Evolutionary conservation across 2,329 filamentous ascomycete species (phyloP).

Genomic region (Fonsecaea nubica): DNA sequence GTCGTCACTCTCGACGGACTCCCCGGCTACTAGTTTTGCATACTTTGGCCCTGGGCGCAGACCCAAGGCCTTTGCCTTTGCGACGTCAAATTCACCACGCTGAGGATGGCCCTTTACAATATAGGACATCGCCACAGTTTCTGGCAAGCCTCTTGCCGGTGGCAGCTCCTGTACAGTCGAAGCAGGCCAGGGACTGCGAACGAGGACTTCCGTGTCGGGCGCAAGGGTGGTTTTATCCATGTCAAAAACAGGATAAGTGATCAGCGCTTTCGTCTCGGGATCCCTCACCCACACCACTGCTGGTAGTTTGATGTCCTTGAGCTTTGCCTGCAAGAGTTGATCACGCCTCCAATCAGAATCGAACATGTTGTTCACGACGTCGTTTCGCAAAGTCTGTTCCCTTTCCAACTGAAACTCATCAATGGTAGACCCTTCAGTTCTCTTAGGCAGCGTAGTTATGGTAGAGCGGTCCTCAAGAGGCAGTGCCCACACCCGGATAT

Average conservation of each 20-base stretch:
- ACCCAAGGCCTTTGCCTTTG: slow-evolving; percentile 68
- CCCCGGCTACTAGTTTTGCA: slow-evolving; percentile 65
- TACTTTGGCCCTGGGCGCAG: slow-evolving; percentile 67
- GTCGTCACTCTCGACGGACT: slow-evolving; percentile 67
- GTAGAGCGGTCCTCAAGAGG: slow-evolving; percentile 53
- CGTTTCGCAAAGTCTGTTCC: slow-evolving; percentile 62
- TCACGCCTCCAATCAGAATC: slow-evolving; percentile 77
- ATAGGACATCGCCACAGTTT: slow-evolving; percentile 78
- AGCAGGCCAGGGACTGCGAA: slow-evolving; percentile 80
- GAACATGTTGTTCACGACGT: slow-evolving; percentile 78
- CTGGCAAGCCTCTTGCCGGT: slow-evolving; percentile 62
- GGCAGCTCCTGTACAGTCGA: slow-evolving; percentile 71
- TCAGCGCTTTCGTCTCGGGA: slow-evolving; percentile 65
- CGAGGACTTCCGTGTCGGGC: slow-evolving; percentile 73
- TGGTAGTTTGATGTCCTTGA: slow-evolving; percentile 71
- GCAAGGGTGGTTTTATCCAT: slow-evolving; percentile 60
- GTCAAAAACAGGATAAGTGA: slow-evolving; percentile 71
- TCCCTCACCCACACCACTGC: slow-evolving; percentile 74
- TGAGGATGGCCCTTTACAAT: slow-evolving; percentile 77
- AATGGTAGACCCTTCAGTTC: slow-evolving; percentile 54
- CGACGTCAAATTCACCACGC: slow-evolving; percentile 78
- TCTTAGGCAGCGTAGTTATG: slow-evolving; percentile 45
- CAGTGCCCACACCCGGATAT: slow-evolving; percentile 85
- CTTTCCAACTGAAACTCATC: slow-evolving; percentile 51
- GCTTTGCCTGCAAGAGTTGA: slow-evolving; percentile 68